Evolutionary conservation across 495 filamentous ascomycete genomes (phyloP), one percentile per base, ranked within the genome.

Genomic region (Niebla homalea): DNA sequence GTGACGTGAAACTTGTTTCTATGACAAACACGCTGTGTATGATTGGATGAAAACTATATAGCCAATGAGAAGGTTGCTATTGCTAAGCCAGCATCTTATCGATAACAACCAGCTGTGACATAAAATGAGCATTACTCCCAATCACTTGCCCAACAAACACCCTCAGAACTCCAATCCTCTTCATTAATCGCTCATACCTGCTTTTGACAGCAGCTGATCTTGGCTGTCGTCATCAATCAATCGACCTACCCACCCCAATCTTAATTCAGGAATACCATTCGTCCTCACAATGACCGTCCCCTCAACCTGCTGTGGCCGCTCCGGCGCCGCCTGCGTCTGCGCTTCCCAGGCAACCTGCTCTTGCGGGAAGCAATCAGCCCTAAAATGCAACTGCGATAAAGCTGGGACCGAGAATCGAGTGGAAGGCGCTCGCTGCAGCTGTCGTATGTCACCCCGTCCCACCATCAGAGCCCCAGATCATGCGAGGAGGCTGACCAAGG

Each of bases 311-410:
- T 83, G 80, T 65, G 76, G 76, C 61, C 74, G 70, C 57, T 62
- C 72, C 56, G 65, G 70, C 48, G 67, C 63, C 49, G 70, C 66
- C 43, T 83, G 79, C 58, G 70, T 76, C 62, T 84, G 80, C 53
- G 79, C 79, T 20, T 67, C 73, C 20, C 72, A 83, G 58, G 79
- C 79, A 51, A 74, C 71, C 47, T 96, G 89, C 77, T 90, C 87
- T 15, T 97, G 90, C 62, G 90, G 90, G 57, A 76, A 89, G 70
- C 76, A 89, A 60, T 77, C 77, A 7, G 90, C 90, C 39, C 77
- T 94, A 49, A 73, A 86, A 62, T 97, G 90, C 74, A 80, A 70
- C 49, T 97, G 90, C 71, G 80, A 79, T 63, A 87, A 84, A 63
- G 78, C 88, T 7, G 54, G 73, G 3, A 64, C 73, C 4, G 90